Evolutionary conservation across 305 asterid genomes (phyloP).

Genomic region (Fraxinus albicans): DNA sequence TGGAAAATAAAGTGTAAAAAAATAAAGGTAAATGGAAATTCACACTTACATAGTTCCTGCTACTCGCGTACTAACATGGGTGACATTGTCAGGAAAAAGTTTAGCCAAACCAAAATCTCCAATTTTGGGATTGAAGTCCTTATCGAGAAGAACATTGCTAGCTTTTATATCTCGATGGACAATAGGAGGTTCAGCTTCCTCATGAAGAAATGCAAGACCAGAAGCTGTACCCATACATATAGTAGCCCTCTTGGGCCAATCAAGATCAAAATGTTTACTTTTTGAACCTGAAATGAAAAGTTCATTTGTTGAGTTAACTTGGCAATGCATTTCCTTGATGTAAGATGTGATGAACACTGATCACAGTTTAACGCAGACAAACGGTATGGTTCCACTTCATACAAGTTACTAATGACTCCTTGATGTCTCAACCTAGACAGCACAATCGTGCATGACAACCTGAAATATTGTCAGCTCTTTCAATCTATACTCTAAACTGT

Average conservation of each 20-base stretch:
- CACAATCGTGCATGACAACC: not conserved
- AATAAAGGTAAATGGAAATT: conserved; percentile 5
- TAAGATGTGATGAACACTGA: not conserved
- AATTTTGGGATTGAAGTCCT: conserved; percentile 59
- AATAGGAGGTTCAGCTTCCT: conserved; percentile 60
- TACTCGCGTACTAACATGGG: conserved; percentile 84
- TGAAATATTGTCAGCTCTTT: not conserved
- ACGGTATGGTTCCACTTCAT: not conserved
- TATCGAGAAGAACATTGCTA: conserved; percentile 83
- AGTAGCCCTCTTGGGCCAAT: conserved; percentile 69
- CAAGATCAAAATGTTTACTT: conserved; percentile 37
- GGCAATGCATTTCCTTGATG: not conserved
- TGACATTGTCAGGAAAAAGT: conserved; percentile 83
- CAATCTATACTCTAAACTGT: not conserved
- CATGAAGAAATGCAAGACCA: conserved; percentile 82
- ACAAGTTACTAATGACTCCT: not conserved
- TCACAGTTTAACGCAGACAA: not conserved
- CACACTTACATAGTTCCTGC: conserved; percentile 83
- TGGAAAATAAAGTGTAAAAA: not conserved
- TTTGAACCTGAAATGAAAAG: conserved; percentile 46
- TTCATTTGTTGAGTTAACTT: not conserved
- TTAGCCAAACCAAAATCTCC: conserved; percentile 88
- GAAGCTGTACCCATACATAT: conserved; percentile 74
- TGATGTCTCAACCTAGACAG: not conserved
- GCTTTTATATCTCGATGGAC: conserved; percentile 92